Evolutionary conservation across 768 basidiomycete genomes (phyloP).

Genomic region (Boletus rubroflammeus): DNA sequence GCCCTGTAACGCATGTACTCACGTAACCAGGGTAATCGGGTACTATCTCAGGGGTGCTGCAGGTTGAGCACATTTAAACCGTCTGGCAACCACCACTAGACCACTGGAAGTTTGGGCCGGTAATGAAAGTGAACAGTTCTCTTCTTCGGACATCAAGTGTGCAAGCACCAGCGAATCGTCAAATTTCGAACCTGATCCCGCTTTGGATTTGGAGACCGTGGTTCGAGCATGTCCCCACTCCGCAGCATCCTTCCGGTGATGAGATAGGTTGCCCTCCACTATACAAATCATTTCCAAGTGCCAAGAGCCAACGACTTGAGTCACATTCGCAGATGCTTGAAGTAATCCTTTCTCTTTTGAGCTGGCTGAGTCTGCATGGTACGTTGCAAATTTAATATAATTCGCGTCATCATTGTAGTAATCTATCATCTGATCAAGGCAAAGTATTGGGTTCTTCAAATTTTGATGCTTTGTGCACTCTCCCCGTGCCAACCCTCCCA

Average conservation of each 20-base stretch:
- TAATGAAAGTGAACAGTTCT: background rate
- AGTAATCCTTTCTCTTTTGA: background rate
- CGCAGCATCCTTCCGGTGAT: background rate
- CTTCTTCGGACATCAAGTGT: background rate
- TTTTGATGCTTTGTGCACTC: background rate
- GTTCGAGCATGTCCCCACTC: background rate
- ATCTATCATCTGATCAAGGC: background rate
- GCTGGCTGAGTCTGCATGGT: background rate
- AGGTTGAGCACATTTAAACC: too few relatives aligned
- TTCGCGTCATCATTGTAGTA: background rate
- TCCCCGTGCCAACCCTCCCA: background rate
- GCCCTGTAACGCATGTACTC: background rate
- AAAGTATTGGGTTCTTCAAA: background rate
- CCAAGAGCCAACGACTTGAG: too few relatives aligned
- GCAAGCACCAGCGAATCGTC: background rate
- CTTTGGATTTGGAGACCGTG: too few relatives aligned
- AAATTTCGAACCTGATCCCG: background rate
- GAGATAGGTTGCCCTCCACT: background rate
- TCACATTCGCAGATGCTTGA: background rate
- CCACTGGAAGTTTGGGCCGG: background rate
- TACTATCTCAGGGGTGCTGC: background rate
- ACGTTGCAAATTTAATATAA: background rate
- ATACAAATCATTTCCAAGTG: background rate
- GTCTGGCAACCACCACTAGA: background rate
- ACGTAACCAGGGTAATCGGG: background rate